Percentiles rank a stretch among this genome's conserved stretches.
These are phyloP conservation scores for Metschnikowia orientalis DNA, from an alignment of 805 yeast genomes.

Conservation along the genomic window DNA sequence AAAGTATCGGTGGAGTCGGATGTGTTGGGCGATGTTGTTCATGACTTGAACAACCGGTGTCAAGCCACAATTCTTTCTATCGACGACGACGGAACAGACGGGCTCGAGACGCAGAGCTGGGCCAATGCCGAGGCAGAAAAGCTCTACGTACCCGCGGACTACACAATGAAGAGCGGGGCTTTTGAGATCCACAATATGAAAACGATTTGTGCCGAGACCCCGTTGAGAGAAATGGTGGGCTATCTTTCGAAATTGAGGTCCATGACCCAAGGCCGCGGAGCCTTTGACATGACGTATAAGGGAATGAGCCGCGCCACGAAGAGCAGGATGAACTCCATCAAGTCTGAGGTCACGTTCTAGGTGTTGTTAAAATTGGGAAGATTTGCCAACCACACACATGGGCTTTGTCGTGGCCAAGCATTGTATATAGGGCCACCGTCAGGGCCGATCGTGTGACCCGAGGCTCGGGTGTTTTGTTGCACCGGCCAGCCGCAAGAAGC, in stretches of 20 bases:
- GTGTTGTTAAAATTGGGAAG: no score
- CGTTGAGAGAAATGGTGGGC: conserved; percentile 87
- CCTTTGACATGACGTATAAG: conserved; percentile 70
- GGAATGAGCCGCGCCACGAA: conserved; percentile 65
- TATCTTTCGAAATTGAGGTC: conserved; percentile 74
- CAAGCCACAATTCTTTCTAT: conserved; percentile 70
- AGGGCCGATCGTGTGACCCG: no score
- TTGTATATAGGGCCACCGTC: no score
- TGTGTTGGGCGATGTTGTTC: conserved; percentile 77
- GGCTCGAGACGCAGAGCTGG: conserved; percentile 38
- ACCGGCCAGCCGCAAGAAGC: no score
- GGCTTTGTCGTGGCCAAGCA: no score
- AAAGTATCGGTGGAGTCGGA: conserved; percentile 62
- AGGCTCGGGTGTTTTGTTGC: no score
- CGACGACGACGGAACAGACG: conserved; percentile 52
- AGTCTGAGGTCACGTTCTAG: conserved; percentile 12
- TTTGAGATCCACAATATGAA: conserved; percentile 40
- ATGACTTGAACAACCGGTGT: conserved; percentile 76
- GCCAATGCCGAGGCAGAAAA: conserved; percentile 54
- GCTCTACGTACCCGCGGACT: conserved; percentile 73
- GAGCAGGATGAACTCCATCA: conserved; percentile 12
- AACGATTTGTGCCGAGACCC: conserved; percentile 72
- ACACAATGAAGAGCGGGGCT: conserved; percentile 41
- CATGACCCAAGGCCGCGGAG: conserved; percentile 84
- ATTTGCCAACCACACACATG: no score